Percentiles rank a stretch among this genome's conserved stretches.
These are phyloP conservation scores for Irpex lacteus DNA, from an alignment of 1,284 basidiomycete genomes.

Conservation along the genomic window DNA sequence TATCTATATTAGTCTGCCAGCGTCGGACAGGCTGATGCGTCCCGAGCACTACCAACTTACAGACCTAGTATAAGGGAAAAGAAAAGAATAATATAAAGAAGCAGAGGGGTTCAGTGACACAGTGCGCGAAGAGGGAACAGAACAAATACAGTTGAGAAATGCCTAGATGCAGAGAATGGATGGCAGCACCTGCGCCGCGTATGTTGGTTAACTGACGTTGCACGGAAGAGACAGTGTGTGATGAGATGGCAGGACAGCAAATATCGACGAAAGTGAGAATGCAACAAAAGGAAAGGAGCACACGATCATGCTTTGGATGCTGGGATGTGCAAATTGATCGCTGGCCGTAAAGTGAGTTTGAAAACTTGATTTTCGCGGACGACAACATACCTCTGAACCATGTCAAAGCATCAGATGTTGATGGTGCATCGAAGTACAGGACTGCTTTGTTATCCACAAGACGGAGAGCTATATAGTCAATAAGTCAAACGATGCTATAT, in stretches of 20 bases:
- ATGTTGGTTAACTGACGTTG: background rate
- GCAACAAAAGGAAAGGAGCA: background rate
- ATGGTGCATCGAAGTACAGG: conserved; percentile 86
- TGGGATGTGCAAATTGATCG: conserved; percentile 19
- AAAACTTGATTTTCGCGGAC: background rate
- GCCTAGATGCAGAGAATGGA: conserved; percentile 8
- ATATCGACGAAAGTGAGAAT: conserved; percentile 1
- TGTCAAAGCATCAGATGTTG: conserved; percentile 78
- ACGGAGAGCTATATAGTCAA: conserved; percentile 56
- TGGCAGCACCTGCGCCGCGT: conserved; percentile 1
- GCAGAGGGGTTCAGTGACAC: background rate
- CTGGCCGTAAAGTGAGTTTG: conserved; percentile 3
- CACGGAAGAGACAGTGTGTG: background rate
- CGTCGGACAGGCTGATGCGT: background rate
- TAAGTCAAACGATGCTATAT: conserved; percentile 17
- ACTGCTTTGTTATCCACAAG: conserved; percentile 89
- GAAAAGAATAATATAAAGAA: background rate
- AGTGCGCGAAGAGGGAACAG: background rate
- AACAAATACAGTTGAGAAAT: conserved; percentile 10
- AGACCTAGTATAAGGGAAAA: background rate
- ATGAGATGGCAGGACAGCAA: background rate
- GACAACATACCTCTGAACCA: conserved; percentile 79
- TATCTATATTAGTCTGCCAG: background rate
- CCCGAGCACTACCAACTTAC: background rate
- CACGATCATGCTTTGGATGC: conserved; percentile 14